phyloP scores from a whole-genome alignment of 441 rosid species.

The Erodium trifolium region DNA sequence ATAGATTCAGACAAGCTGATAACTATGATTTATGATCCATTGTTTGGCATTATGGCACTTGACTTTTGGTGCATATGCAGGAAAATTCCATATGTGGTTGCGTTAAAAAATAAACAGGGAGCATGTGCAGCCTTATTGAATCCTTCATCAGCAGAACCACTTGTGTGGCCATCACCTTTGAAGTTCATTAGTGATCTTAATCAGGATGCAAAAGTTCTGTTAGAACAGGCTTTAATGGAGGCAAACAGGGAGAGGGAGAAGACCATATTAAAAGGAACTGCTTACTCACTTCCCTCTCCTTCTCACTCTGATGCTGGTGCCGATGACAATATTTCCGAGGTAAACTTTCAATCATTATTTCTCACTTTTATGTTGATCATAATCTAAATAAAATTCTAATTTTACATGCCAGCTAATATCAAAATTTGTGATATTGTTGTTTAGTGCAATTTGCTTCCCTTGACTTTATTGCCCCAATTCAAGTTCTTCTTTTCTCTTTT shows the following conservation, averaged over 20 bases:
- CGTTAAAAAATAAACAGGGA: constrained; percentile 64
- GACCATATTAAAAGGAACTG: constrained; percentile 62
- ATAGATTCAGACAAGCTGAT: no score
- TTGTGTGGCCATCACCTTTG: constrained; percentile 95
- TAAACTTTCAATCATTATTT: constrained; percentile 19
- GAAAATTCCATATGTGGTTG: constrained; percentile 82
- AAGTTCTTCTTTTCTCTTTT: not conserved
- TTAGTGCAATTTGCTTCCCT: not conserved
- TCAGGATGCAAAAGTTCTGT: constrained; percentile 63
- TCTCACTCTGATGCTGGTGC: constrained; percentile 47
- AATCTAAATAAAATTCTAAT: not conserved
- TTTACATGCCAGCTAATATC: not conserved
- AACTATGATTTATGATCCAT: not conserved
- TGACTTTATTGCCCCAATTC: not conserved
- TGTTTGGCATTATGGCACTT: not conserved
- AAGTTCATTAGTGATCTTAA: constrained; percentile 91
- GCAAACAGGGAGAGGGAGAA: constrained; percentile 85
- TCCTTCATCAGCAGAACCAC: constrained; percentile 92
- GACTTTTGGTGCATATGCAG: constrained; percentile 27
- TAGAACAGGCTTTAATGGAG: constrained; percentile 78
- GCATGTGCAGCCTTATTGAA: constrained; percentile 82
- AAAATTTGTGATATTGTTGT: not conserved
- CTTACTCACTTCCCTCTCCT: constrained; percentile 53
- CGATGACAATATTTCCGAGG: constrained; percentile 85
- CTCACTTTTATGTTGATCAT: not conserved